A percentile compares a stretch with the other conserved stretches of the same genome.
Conservation (phyloP, 108 stramenopile genomes). For the Fragilariopsis cylindrus region DNA sequence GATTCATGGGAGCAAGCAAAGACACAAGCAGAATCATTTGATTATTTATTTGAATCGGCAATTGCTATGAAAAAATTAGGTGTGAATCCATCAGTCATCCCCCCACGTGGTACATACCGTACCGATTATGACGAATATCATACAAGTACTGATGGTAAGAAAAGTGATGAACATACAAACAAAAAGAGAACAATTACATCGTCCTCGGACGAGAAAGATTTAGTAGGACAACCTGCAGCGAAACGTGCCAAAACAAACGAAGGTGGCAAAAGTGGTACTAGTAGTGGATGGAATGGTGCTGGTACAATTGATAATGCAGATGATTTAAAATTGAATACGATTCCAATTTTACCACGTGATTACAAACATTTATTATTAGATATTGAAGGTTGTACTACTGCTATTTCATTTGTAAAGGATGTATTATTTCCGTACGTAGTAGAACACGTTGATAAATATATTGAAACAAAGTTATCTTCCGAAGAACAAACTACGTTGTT, state of each 20-base stretch:
- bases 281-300: slow-evolving; percentile 56
- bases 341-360: slow-evolving; percentile 75
- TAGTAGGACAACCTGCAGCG: slow-evolving; percentile 10
- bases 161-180: neutral
- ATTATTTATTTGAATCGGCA: slow-evolving; percentile 90
- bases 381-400: slow-evolving; percentile 94
- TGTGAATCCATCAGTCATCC: slow-evolving; percentile 56
- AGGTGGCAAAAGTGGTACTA: neutral
- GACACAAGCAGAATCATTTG: slow-evolving; percentile 93
- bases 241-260: slow-evolving; percentile 33
- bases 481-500: slow-evolving; percentile 17
- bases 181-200: slow-evolving; percentile 9
- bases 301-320: slow-evolving; percentile 43
- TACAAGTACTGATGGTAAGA: slow-evolving; percentile 3
- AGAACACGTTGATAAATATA: slow-evolving; percentile 46
- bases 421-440: slow-evolving; percentile 78
- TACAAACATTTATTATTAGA: slow-evolving; percentile 83
- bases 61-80: slow-evolving; percentile 75
- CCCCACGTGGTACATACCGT: slow-evolving; percentile 56
- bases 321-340: slow-evolving; percentile 51
- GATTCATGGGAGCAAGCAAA: slow-evolving; percentile 96
- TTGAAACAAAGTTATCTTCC: slow-evolving; percentile 13
- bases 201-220: neutral
- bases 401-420: slow-evolving; percentile 93
- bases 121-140: neutral